Evolutionary conservation across 1,284 basidiomycete species (phyloP).

Genomic region (Coniferiporia sulphurascens): DNA sequence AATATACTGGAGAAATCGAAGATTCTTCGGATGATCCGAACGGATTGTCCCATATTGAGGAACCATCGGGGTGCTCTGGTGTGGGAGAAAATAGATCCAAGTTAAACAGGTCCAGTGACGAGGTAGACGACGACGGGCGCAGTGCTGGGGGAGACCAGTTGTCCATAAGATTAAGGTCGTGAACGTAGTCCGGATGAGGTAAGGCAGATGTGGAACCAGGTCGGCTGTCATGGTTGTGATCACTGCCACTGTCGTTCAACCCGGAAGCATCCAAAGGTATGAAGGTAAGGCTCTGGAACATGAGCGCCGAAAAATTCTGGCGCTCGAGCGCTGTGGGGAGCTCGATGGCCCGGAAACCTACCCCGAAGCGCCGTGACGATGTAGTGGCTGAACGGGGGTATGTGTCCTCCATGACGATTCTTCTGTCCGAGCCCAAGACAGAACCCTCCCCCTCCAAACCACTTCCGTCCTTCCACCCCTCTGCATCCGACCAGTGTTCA

Average conservation of each 20-base stretch:
- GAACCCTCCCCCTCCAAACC: not conserved
- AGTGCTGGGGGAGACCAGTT: constrained; percentile 15
- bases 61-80: constrained; percentile 3
- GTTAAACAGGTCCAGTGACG: constrained; percentile 9
- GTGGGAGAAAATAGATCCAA: constrained; percentile 10
- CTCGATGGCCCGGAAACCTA: not conserved
- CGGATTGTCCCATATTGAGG: constrained; percentile 6
- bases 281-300: constrained; percentile 5
- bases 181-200: constrained; percentile 3
- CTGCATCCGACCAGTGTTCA: constrained; percentile 7
- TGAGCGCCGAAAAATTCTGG: not conserved
- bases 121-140: constrained; percentile 11
- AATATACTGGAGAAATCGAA: constrained; percentile 3
- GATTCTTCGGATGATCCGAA: not conserved
- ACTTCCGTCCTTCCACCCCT: constrained; percentile 5
- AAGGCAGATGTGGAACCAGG: not conserved
- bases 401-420: not conserved
- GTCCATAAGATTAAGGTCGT: constrained; percentile 6
- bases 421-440: not conserved
- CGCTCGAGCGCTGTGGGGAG: constrained; percentile 5
- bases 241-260: not conserved
- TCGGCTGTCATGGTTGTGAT: not conserved
- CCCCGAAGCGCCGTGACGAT: not conserved
- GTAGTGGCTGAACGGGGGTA: constrained; percentile 8
- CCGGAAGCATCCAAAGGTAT: not conserved